Percentiles rank a stretch among this genome's conserved stretches.
These are phyloP conservation scores for Zygotorulaspora florentina DNA, from an alignment of 805 yeast species.

Conservation along the genomic window DNA sequence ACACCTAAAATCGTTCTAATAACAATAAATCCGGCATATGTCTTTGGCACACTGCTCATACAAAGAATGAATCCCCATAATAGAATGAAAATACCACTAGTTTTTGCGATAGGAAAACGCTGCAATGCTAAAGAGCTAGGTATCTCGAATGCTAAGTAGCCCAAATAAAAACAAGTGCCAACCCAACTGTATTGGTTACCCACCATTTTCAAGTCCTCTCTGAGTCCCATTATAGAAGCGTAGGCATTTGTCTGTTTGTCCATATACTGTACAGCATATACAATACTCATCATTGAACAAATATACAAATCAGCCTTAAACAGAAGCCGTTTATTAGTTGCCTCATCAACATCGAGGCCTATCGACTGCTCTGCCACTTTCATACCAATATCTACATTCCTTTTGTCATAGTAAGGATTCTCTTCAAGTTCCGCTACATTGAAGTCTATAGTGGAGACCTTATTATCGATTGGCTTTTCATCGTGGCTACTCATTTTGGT, in stretches of 20 bases:
- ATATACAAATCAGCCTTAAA: conserved; percentile 44
- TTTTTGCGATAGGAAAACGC: conserved; percentile 48
- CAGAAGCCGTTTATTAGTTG: conserved; percentile 24
- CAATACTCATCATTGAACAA: conserved; percentile 41
- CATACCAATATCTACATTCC: conserved; percentile 9
- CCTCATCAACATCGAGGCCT: conserved; percentile 9
- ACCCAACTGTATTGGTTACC: conserved; percentile 47
- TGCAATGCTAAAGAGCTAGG: conserved; percentile 44
- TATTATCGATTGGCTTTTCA: conserved; percentile 2
- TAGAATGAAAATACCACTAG: conserved; percentile 42
- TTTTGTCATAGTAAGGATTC: neutral
- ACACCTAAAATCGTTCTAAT: conserved; percentile 49
- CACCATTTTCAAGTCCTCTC: conserved; percentile 41
- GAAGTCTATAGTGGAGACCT: neutral
- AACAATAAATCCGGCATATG: conserved; percentile 49
- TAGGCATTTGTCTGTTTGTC: conserved; percentile 49
- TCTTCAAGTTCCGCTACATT: conserved; percentile 6
- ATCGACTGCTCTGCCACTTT: conserved; percentile 5
- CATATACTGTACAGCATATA: conserved; percentile 47
- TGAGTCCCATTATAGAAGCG: conserved; percentile 62
- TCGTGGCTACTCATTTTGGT: conserved; percentile 1
- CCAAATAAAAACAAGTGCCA: conserved; percentile 50
- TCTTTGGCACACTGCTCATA: conserved; percentile 45
- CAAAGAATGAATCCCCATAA: conserved; percentile 52
- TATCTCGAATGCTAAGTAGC: conserved; percentile 51